Conservation (phyloP, 1,284 basidiomycete species). For the Ustilago lituana region DNA sequence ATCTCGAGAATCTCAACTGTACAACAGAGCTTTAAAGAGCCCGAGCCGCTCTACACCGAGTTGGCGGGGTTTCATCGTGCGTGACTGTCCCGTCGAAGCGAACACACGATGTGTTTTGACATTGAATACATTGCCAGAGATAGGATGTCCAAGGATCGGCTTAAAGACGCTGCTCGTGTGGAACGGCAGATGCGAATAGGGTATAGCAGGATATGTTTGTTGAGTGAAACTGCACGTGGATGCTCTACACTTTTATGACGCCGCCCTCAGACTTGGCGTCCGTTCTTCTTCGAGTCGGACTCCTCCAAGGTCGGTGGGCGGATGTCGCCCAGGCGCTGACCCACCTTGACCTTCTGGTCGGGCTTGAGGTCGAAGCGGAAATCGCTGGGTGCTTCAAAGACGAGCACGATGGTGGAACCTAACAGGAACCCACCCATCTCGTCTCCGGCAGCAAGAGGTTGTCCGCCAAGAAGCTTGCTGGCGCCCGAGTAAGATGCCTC, state of each 20-base stretch:
- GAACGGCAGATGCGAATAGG: constrained; percentile 22
- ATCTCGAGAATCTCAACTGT: not conserved
- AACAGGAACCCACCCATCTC: constrained; percentile 98
- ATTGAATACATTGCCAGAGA: too few relatives aligned
- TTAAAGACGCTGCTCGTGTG: constrained; percentile 16
- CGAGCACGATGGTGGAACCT: constrained; percentile 93
- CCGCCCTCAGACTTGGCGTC: constrained; percentile 25
- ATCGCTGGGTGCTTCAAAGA: constrained; percentile 89
- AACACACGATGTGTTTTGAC: constrained; percentile 1
- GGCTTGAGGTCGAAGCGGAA: constrained; percentile 84
- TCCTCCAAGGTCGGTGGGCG: constrained; percentile 14
- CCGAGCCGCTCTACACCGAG: too few relatives aligned
- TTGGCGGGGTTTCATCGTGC: too few relatives aligned
- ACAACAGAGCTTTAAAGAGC: too few relatives aligned
- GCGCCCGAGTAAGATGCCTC: constrained; percentile 75
- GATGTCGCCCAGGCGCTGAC: constrained; percentile 73
- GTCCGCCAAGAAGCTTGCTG: constrained; percentile 78
- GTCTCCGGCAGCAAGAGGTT: constrained; percentile 85
- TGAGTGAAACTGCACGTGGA: not conserved
- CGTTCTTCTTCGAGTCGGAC: constrained; percentile 18
- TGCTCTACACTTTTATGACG: too few relatives aligned
- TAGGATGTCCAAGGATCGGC: not conserved
- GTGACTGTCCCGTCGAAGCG: not conserved
- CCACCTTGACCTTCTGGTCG: constrained; percentile 88
- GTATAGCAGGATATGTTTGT: constrained; percentile 18